Conservation (phyloP, 345 rosid species). For the Lepidium didymum region DNA sequence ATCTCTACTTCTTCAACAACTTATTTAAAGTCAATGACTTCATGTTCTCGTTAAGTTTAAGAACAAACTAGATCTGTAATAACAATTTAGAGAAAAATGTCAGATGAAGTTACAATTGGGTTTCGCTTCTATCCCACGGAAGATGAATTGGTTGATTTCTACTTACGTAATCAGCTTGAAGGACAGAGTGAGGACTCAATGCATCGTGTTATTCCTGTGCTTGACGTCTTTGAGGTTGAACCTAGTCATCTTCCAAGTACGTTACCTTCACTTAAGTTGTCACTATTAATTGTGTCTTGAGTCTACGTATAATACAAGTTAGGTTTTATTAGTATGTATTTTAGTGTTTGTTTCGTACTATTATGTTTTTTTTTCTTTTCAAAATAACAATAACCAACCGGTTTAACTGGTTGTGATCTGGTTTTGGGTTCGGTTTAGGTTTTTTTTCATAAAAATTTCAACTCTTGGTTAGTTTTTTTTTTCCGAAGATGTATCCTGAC, state of each 20-base stretch:
- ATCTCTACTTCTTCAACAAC: conserved; percentile 12
- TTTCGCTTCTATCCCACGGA: conserved; percentile 91
- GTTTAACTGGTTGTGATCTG: background rate
- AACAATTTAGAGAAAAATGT: background rate
- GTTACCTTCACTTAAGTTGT: background rate
- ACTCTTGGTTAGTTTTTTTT: too few species aligned
- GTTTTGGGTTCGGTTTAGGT: background rate
- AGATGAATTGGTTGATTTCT: conserved; percentile 79
- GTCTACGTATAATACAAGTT: background rate
- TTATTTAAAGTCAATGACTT: conserved; percentile 14
- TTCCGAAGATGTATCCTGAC: too few species aligned
- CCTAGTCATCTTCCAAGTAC: conserved; percentile 80
- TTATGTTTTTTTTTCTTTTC: conserved; percentile 1
- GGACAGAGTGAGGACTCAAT: conserved; percentile 41
- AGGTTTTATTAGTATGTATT: background rate
- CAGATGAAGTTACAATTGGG: conserved; percentile 41
- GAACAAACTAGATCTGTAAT: background rate
- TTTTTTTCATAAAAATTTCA: too few species aligned
- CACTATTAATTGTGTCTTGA: background rate
- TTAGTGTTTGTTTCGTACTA: background rate
- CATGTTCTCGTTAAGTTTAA: background rate
- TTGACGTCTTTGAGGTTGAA: conserved; percentile 49
- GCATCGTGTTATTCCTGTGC: conserved; percentile 54
- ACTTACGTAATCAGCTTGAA: conserved; percentile 59
- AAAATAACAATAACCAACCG: background rate